A percentile compares a stretch with the other conserved stretches of the same genome.
Conservation (phyloP, 257 asterid species). For the Sherardia arvensis region DNA sequence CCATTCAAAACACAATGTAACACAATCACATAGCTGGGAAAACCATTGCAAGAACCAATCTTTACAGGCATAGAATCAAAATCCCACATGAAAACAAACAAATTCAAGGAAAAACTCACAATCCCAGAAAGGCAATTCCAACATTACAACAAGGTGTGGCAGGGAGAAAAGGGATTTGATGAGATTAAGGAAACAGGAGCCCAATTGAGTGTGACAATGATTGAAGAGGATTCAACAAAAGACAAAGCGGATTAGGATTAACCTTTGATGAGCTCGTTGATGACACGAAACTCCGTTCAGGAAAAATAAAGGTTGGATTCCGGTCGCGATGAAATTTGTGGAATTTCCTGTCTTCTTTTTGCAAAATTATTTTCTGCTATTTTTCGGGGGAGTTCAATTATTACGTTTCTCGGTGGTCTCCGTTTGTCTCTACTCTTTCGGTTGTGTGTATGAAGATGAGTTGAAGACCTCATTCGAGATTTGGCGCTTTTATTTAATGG, state of each 20-base stretch:
- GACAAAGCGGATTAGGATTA: neutral
- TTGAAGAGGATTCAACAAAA: neutral
- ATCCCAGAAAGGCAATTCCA: neutral
- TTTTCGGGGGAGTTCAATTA: neutral
- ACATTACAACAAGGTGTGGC: conserved; percentile 1
- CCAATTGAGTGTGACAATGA: neutral
- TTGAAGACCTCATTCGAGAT: neutral
- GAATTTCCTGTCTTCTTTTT: neutral
- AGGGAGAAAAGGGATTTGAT: neutral
- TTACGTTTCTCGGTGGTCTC: neutral
- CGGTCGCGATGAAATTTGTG: neutral
- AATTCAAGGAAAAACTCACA: neutral
- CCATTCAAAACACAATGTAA: neutral
- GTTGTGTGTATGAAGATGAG: neutral
- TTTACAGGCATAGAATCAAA: neutral
- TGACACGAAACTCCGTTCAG: conserved; percentile 8
- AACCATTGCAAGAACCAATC: neutral
- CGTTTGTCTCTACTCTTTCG: neutral
- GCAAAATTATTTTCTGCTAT: neutral
- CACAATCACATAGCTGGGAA: neutral
- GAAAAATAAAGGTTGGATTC: neutral
- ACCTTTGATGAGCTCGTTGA: conserved; percentile 12
- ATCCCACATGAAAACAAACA: neutral
- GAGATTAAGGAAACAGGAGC: neutral
- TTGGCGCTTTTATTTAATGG: neutral